Evolutionary conservation across 73 alveolate species (phyloP).

Genomic region (Uronychia setigera): DNA sequence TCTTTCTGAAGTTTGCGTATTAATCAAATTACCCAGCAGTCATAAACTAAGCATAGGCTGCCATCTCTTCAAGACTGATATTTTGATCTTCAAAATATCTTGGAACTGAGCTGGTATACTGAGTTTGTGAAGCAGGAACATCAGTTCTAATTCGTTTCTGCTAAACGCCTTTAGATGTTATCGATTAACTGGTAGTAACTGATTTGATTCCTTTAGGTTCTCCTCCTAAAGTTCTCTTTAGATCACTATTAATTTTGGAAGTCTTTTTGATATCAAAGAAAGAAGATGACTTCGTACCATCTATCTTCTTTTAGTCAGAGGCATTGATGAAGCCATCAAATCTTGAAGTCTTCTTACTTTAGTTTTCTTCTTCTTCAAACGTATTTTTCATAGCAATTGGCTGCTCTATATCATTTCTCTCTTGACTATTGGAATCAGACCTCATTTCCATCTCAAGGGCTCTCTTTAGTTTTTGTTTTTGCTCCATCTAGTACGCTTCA

Average conservation of each 20-base stretch:
- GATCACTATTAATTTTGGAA: background rate
- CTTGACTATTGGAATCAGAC: background rate
- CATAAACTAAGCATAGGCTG: too few relatives aligned
- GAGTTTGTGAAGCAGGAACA: background rate
- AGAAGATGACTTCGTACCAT: background rate
- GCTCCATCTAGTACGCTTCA: background rate
- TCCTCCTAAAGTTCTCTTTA: background rate
- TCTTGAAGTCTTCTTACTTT: background rate
- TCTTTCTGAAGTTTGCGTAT: background rate
- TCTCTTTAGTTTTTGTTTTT: background rate
- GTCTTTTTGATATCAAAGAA: background rate
- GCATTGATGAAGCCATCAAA: background rate
- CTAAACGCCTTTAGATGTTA: background rate
- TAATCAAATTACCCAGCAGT: too few relatives aligned
- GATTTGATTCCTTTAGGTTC: background rate
- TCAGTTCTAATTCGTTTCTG: background rate
- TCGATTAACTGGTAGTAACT: background rate
- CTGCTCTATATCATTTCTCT: background rate
- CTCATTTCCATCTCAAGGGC: background rate
- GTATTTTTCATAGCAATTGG: background rate
- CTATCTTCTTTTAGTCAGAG: background rate
- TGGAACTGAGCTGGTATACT: background rate
- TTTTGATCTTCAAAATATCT: background rate
- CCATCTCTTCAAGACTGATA: background rate
- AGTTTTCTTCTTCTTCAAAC: background rate